A percentile compares a stretch with the other conserved stretches of the same genome.
phyloP scores from a whole-genome alignment of 225 moss, liverwort and hornwort species.

The Straminergon stramineum region DNA sequence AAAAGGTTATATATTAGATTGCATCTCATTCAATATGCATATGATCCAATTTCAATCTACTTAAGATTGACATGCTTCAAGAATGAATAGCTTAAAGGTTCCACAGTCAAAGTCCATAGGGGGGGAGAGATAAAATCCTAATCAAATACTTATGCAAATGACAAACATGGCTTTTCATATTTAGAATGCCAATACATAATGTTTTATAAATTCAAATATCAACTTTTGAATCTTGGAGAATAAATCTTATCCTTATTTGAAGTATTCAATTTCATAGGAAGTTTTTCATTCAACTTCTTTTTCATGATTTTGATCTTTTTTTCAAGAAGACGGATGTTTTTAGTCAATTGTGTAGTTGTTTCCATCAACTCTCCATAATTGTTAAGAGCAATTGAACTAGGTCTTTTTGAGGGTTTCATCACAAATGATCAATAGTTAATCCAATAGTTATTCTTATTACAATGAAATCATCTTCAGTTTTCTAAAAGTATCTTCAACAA shows the following conservation, averaged over 20 bases:
- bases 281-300: not conserved
- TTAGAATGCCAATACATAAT: not conserved
- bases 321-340: not conserved
- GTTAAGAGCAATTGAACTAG: not conserved
- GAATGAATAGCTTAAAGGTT: not conserved
- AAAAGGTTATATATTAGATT: no score
- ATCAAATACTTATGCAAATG: not conserved
- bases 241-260: not conserved
- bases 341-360: not conserved
- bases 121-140: accelerated
- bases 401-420: not conserved
- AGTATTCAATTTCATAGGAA: not conserved
- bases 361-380: not conserved
- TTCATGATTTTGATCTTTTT: not conserved
- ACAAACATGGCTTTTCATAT: not conserved
- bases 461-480: not conserved
- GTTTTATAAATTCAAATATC: not conserved
- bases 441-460: not conserved
- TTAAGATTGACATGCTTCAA: not conserved
- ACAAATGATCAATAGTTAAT: not conserved
- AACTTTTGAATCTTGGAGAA: not conserved
- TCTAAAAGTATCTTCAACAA: not conserved
- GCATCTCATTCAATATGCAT: not conserved
- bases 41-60: no score
- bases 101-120: no score